These are phyloP conservation scores for Furcasterigmium sp. DNA, from an alignment of 2,329 filamentous ascomycete genomes.

Conservation along the genomic window DNA sequence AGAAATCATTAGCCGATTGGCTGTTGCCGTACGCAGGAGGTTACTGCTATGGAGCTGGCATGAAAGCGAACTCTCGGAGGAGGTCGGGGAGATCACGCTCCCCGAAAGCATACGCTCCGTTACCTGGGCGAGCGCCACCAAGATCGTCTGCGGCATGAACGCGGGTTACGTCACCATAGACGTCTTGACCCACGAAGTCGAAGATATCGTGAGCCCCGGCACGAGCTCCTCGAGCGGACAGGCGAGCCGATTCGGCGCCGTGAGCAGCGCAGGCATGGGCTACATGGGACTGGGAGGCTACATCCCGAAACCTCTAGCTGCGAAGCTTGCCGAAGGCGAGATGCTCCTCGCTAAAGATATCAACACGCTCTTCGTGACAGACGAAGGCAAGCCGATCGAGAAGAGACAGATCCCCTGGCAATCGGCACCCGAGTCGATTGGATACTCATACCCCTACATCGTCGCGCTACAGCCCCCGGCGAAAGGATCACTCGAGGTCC, in stretches of 20 bases:
- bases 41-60: slow-evolving; percentile 93
- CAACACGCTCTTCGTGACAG: slow-evolving; percentile 87
- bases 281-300: slow-evolving; percentile 94
- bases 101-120: slow-evolving; percentile 81
- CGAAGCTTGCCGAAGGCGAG: slow-evolving; percentile 75
- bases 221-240: slow-evolving; percentile 58
- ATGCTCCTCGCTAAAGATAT: slow-evolving; percentile 96
- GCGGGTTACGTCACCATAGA: slow-evolving; percentile 88
- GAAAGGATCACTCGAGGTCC: slow-evolving; percentile 81
- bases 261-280: slow-evolving; percentile 83
- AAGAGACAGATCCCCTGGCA: slow-evolving; percentile 91
- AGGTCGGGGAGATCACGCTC: slow-evolving; percentile 72
- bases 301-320: slow-evolving; percentile 84
- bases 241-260: slow-evolving; percentile 72
- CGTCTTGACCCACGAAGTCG: slow-evolving; percentile 65
- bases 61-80: slow-evolving; percentile 77
- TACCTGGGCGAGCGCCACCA: slow-evolving; percentile 86
- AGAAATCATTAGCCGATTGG: slow-evolving; percentile 85
- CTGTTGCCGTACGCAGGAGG: slow-evolving; percentile 87
- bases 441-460: slow-evolving; percentile 96
- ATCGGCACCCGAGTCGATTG: slow-evolving; percentile 80
- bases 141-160: slow-evolving; percentile 84
- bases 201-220: slow-evolving; percentile 75
- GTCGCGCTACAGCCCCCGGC: slow-evolving; percentile 77
- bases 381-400: slow-evolving; percentile 73